Evolutionary conservation across 2,329 filamentous ascomycete species (phyloP).

Genomic region (Aspergillus caelatus): DNA sequence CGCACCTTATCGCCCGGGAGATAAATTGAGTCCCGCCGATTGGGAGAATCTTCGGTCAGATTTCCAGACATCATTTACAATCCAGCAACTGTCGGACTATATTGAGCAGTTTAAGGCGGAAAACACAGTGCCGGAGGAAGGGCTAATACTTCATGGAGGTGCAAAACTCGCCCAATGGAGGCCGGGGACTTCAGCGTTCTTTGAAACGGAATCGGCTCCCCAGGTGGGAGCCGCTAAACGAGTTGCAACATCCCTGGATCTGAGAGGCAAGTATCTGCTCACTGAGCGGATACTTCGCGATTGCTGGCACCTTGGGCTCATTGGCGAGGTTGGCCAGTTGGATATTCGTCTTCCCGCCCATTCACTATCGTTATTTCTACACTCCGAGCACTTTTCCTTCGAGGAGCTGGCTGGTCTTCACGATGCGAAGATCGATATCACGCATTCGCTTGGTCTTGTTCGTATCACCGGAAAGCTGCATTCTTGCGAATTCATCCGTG

Average conservation of each 20-base stretch:
- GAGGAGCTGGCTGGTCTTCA: slow-evolving; percentile 39
- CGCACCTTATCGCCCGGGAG: slow-evolving; percentile 22
- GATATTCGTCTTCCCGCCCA: slow-evolving; percentile 35
- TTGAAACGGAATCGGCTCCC: slow-evolving; percentile 23
- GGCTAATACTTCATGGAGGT: background rate
- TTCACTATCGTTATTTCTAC: slow-evolving; percentile 34
- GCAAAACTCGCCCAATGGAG: slow-evolving; percentile 26
- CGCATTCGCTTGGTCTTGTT: slow-evolving; percentile 35
- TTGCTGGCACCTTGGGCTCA: slow-evolving; percentile 41
- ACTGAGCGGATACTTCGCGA: slow-evolving; percentile 42
- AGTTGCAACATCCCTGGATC: slow-evolving; percentile 21
- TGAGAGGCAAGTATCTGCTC: slow-evolving; percentile 35
- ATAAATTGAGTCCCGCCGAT: slow-evolving; percentile 29
- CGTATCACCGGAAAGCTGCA: slow-evolving; percentile 38
- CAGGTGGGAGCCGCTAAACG: slow-evolving; percentile 23
- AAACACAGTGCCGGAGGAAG: background rate
- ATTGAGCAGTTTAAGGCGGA: slow-evolving; percentile 13
- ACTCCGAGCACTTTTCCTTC: slow-evolving; percentile 39
- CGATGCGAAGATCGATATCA: slow-evolving; percentile 41
- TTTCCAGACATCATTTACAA: slow-evolving; percentile 38
- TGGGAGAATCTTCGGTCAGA: slow-evolving; percentile 35
- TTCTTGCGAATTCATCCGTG: slow-evolving; percentile 37
- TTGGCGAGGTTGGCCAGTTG: slow-evolving; percentile 39
- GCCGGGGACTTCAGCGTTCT: slow-evolving; percentile 35
- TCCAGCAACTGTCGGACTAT: slow-evolving; percentile 37